phyloP scores from a whole-genome alignment of 2,329 filamentous ascomycete genomes.

The Orbilia oligospora region DNA sequence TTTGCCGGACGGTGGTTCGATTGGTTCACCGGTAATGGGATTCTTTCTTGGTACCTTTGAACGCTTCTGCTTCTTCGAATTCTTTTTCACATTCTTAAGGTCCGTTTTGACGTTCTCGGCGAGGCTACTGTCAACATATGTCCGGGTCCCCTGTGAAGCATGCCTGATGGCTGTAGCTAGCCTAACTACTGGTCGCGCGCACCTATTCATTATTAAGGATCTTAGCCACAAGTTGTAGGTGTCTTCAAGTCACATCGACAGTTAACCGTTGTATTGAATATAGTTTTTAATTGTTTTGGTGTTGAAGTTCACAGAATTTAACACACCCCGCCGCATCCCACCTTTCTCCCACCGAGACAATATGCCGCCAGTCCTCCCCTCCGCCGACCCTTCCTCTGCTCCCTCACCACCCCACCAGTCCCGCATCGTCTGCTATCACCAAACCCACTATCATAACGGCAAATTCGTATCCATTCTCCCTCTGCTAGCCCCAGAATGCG shows the following conservation, averaged over 20 bases:
- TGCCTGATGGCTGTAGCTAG: conserved; percentile 17
- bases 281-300: neutral
- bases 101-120: neutral
- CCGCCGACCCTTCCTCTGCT: conserved; percentile 61
- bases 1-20: neutral
- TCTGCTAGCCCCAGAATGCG: conserved; percentile 73
- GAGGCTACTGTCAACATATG: neutral
- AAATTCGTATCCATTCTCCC: conserved; percentile 75
- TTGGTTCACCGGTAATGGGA: neutral
- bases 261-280: neutral
- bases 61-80: neutral
- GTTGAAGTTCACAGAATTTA: conserved; percentile 13
- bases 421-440: conserved; percentile 74
- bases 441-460: conserved; percentile 74
- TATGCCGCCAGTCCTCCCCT: conserved; percentile 55
- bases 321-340: conserved; percentile 10
- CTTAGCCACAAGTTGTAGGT: neutral
- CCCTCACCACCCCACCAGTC: conserved; percentile 38
- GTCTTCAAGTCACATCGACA: neutral
- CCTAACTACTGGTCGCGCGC: conserved; percentile 17
- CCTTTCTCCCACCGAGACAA: conserved; percentile 9
- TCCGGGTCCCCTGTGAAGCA: neutral
- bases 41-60: neutral
- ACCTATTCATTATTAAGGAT: conserved; percentile 13
- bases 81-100: neutral